These are phyloP conservation scores for Starmerella scarabaei DNA, from an alignment of 805 yeast species.

Conservation along the genomic window DNA sequence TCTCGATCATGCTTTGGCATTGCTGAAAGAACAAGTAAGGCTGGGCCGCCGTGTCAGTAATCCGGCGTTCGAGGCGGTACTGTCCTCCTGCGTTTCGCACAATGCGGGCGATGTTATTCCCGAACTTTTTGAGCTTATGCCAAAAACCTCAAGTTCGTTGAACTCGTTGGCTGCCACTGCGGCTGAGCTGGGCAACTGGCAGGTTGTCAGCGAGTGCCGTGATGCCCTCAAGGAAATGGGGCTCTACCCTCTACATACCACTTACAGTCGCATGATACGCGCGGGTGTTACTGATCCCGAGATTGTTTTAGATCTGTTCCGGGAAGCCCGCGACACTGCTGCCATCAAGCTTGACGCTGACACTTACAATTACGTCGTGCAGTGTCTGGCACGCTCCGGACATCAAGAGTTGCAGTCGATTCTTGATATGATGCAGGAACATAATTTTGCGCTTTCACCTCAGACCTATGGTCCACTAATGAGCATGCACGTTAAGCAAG, in stretches of 20 bases:
- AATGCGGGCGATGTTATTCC: background rate
- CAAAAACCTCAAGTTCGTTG: slow-evolving; percentile 2
- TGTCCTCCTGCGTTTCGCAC: slow-evolving; percentile 5
- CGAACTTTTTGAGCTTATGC: background rate
- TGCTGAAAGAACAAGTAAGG: slow-evolving; percentile 12
- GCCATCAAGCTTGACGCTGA: slow-evolving; percentile 1
- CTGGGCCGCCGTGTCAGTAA: slow-evolving; percentile 4
- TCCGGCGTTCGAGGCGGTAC: slow-evolving; percentile 11
- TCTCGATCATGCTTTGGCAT: slow-evolving; percentile 13
- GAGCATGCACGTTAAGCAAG: slow-evolving; percentile 7
- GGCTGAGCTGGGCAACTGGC: slow-evolving; percentile 1
- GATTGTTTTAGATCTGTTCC: slow-evolving; percentile 2
- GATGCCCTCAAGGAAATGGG: slow-evolving; percentile 3
- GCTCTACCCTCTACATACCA: slow-evolving; percentile 5
- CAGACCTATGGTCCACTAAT: slow-evolving; percentile 9
- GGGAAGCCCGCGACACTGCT: slow-evolving; percentile 12
- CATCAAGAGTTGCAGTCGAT: slow-evolving; percentile 1
- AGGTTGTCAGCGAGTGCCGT: slow-evolving; percentile 4
- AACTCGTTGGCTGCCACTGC: slow-evolving; percentile 5
- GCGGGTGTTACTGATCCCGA: background rate
- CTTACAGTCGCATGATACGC: slow-evolving; percentile 7
- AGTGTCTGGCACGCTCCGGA: slow-evolving; percentile 3
- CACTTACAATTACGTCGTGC: slow-evolving; percentile 10
- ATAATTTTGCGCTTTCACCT: background rate
- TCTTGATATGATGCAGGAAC: slow-evolving; percentile 4